Evolutionary conservation across 305 asterid species (phyloP).

Genomic region (Rubia peregrina): DNA sequence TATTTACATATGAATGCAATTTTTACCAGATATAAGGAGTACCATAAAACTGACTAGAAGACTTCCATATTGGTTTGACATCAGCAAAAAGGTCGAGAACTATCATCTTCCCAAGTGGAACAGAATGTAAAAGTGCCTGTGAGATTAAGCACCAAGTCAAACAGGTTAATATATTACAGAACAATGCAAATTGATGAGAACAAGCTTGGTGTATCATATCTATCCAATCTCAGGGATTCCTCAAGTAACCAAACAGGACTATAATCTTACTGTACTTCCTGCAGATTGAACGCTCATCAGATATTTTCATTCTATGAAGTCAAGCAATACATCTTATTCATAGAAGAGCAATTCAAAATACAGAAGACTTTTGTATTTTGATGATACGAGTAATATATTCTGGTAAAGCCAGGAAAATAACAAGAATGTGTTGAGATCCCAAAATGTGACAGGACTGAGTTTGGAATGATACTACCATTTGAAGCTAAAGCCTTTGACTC

Average conservation of each 20-base stretch:
- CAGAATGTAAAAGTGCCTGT: slow-evolving; percentile 98
- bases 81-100: slow-evolving; percentile 99
- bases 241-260: background rate
- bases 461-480: background rate
- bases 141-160: slow-evolving; percentile 19
- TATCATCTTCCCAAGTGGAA: slow-evolving; percentile 96
- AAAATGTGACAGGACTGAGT: background rate
- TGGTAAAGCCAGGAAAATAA: background rate
- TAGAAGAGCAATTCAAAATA: background rate
- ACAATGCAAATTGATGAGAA: background rate
- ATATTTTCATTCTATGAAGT: background rate
- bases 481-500: background rate
- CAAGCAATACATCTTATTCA: background rate
- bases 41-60: slow-evolving; percentile 80
- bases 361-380: background rate
- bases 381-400: background rate
- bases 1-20: slow-evolving; percentile 9
- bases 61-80: slow-evolving; percentile 89
- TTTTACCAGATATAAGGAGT: slow-evolving; percentile 87
- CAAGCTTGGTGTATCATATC: background rate
- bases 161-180: slow-evolving; percentile 2
- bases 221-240: background rate
- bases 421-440: slow-evolving; percentile 1
- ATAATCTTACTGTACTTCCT: background rate
- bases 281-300: background rate